A percentile compares a stretch with the other conserved stretches of the same genome.
phyloP scores from a whole-genome alignment of 2,329 filamentous ascomycete genomes.

The Endocalyx cinctus region DNA sequence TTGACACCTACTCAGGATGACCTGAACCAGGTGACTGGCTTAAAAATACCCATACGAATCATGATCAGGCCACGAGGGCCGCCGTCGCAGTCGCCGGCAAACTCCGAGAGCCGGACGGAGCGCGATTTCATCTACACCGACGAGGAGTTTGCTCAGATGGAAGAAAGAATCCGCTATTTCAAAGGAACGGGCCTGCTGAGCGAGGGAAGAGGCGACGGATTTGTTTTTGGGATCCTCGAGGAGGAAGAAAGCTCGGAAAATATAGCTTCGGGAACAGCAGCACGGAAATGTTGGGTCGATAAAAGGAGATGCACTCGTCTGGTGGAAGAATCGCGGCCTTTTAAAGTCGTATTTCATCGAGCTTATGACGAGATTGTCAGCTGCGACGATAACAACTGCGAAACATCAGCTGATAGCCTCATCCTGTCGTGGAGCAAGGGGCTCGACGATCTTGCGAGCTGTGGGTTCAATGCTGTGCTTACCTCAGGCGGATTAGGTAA shows the following conservation, averaged over 20 bases:
- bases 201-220: slow-evolving; percentile 43
- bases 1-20: slow-evolving; percentile 44
- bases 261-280: neutral
- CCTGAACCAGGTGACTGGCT: slow-evolving; percentile 12
- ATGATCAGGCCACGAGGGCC: slow-evolving; percentile 51
- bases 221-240: slow-evolving; percentile 49
- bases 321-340: slow-evolving; percentile 36
- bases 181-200: slow-evolving; percentile 33
- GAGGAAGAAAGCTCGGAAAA: slow-evolving; percentile 5
- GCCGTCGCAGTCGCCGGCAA: slow-evolving; percentile 9
- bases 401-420: neutral
- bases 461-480: slow-evolving; percentile 47
- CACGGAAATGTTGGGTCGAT: slow-evolving; percentile 32
- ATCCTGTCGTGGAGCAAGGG: slow-evolving; percentile 16
- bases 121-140: slow-evolving; percentile 46
- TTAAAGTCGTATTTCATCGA: slow-evolving; percentile 49
- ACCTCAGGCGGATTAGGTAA: slow-evolving; percentile 47
- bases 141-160: slow-evolving; percentile 42
- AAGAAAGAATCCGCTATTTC: slow-evolving; percentile 32
- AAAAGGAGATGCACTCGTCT: slow-evolving; percentile 34
- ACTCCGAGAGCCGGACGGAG: slow-evolving; percentile 14
- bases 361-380: slow-evolving; percentile 48
- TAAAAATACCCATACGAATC: slow-evolving; percentile 40
- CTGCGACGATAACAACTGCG: slow-evolving; percentile 4
- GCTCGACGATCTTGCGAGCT: slow-evolving; percentile 31